Evolutionary conservation across 257 asterid genomes (phyloP).

Genomic region (Solanum chmielewskii): DNA sequence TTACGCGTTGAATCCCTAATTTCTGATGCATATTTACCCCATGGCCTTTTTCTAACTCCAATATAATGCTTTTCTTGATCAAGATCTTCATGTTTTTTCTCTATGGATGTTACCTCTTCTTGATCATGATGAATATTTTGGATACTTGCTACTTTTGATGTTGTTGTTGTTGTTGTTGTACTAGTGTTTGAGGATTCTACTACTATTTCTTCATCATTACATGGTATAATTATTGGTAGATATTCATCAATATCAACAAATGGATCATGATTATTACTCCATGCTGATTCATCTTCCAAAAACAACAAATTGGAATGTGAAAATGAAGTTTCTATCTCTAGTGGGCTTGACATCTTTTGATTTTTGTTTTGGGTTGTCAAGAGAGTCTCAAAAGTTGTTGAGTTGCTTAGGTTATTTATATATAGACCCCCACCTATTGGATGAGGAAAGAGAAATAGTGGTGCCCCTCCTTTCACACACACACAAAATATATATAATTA

Average conservation of each 20-base stretch:
- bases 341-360: neutral
- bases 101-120: neutral
- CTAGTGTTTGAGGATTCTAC: neutral
- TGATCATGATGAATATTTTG: neutral
- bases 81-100: neutral
- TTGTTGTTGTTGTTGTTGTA: neutral
- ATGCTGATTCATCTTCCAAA: neutral
- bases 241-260: neutral
- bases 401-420: neutral
- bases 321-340: neutral
- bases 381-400: neutral
- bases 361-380: neutral
- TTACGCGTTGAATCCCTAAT: slow-evolving; percentile 35
- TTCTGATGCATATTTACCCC: slow-evolving; percentile 37
- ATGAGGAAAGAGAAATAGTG: neutral
- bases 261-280: neutral
- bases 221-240: neutral
- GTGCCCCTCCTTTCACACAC: no score
- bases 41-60: slow-evolving; percentile 23
- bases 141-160: neutral
- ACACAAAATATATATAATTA: neutral
- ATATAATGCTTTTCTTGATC: slow-evolving; percentile 4
- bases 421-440: neutral
- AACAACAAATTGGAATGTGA: neutral
- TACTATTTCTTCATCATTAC: neutral